phyloP scores from a whole-genome alignment of 345 rosid species.

The Bruguiera sexangula region DNA sequence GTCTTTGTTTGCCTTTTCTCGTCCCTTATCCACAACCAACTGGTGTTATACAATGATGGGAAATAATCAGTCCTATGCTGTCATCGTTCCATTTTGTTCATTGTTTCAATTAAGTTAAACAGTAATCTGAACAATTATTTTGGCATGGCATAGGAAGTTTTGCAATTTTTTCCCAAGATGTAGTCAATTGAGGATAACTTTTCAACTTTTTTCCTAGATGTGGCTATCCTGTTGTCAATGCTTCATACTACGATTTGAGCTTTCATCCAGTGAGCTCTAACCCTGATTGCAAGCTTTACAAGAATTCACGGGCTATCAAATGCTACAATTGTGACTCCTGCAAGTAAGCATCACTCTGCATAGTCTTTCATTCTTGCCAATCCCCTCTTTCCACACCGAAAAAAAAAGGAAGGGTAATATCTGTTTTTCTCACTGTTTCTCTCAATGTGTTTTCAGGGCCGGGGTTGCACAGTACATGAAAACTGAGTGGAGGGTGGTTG shows the following conservation, averaged over 20 bases:
- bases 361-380: not conserved
- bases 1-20: not conserved
- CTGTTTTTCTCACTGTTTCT: conserved; percentile 6
- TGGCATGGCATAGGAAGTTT: too few species aligned
- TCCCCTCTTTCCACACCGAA: too few species aligned
- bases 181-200: not conserved
- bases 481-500: conserved; percentile 87
- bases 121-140: not conserved
- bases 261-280: conserved; percentile 78
- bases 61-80: not conserved
- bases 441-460: conserved; percentile 47
- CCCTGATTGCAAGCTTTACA: conserved; percentile 82
- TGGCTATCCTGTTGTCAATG: conserved; percentile 78
- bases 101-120: too few species aligned
- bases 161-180: too few species aligned
- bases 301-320: conserved; percentile 56
- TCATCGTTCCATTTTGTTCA: not conserved
- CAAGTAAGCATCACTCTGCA: conserved; percentile 51
- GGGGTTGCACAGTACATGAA: conserved; percentile 98
- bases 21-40: not conserved
- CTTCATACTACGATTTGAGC: conserved; percentile 78
- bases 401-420: not conserved
- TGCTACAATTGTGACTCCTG: conserved; percentile 94
- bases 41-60: not conserved
- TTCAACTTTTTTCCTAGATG: conserved; percentile 45